Evolutionary conservation across 2,329 filamentous ascomycete genomes (phyloP), one percentile per base, ranked within the genome.

Genomic region (Stagonosporopsis rhizophila): DNA sequence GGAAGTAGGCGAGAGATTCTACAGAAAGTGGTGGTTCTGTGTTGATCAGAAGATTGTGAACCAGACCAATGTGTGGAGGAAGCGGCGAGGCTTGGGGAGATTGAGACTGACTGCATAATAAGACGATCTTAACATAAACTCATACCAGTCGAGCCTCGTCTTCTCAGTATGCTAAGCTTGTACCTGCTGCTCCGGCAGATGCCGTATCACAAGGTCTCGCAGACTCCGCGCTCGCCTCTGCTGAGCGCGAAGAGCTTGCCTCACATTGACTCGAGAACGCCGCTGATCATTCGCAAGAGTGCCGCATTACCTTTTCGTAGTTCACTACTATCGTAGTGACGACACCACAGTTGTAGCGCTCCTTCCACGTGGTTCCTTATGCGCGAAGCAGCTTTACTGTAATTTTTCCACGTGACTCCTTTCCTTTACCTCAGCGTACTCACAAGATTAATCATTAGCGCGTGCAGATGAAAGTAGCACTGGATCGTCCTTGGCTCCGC

Each of bases 11-110:
- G 83, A 86, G 69, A 65, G 79, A n/a, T 71, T 86, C 20, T 86
- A 86, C 68, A 79, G 82, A 69, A 78, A 80, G 37, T 87, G 85
- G 85, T 87, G 83, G 83, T 87, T 85, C 71, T 70, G 84, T 32
- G 82, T 87, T 65, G 84, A 87, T 63, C 68, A 77, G 8, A 74
- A 76, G 11, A 78, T 86, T 15, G 70, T 87, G n/a, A 78, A 81
- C 40, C 78, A 78, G 48, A 84, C 83, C 64, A 86, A 87, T 69
- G 72, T 77, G 46, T 78, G 79, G 77, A 77, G 84, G 58, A 75
- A 63, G 48, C 64, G 79, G 49, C 77, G 83, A 50, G 84, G 83
- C 0, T 78, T 67, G 34, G 41, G 45, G 14, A 47, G 52, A 35
- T 45, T 72, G 46, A 64, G 52, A 38, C 50, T 69, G 4, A 48